phyloP scores from a whole-genome alignment of 305 asterid genomes.

The Fraxinus xanthoxyloides region DNA sequence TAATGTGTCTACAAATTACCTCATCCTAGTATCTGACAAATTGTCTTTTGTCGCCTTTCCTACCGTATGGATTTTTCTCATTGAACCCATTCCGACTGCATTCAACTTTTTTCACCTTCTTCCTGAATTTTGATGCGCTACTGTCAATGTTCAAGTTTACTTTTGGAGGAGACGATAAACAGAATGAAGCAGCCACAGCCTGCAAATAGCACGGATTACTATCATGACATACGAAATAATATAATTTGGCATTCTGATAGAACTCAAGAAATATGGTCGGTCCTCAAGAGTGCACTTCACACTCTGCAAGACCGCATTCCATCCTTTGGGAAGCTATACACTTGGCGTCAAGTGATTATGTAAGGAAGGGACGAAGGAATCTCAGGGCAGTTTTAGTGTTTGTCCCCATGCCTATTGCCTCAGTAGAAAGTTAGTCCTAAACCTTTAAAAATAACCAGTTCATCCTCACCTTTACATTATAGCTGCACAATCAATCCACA shows the following conservation, averaged over 20 bases:
- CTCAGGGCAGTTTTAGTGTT: not conserved
- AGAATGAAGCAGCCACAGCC: conserved; percentile 97
- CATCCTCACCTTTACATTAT: not conserved
- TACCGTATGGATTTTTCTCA: conserved; percentile 59
- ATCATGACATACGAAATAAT: not conserved
- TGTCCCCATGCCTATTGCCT: not conserved
- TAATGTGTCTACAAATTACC: not conserved
- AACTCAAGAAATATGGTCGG: not conserved
- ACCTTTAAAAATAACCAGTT: no score
- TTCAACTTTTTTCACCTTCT: conserved; percentile 40
- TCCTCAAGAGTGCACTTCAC: not conserved
- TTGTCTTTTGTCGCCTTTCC: conserved; percentile 44
- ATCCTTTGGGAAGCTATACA: not conserved
- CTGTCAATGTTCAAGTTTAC: conserved; percentile 75
- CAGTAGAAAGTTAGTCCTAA: not conserved
- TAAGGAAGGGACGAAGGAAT: not conserved
- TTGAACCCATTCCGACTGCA: conserved; percentile 65
- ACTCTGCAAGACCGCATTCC: not conserved
- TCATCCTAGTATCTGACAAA: conserved; percentile 53
- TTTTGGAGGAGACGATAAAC: conserved; percentile 71
- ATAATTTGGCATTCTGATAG: not conserved
- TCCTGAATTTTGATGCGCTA: conserved; percentile 69
- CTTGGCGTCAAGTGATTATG: not conserved
- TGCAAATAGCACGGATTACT: conserved; percentile 24
- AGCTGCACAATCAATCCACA: not conserved